These are phyloP conservation scores for Penicillium samsonianum DNA, from an alignment of 495 filamentous ascomycete species.

Conservation along the genomic window DNA sequence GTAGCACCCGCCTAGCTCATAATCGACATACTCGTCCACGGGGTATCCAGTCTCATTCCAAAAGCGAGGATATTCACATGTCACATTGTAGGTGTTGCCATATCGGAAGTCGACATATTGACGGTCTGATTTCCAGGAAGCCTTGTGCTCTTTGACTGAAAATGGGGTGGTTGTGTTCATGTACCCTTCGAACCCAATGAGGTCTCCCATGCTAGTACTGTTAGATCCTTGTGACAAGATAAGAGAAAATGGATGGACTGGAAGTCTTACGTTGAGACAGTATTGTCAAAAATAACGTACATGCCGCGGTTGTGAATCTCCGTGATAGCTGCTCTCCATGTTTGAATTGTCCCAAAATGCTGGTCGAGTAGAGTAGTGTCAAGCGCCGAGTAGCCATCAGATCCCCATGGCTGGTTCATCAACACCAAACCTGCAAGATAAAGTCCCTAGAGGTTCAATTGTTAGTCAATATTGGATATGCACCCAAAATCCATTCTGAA, in stretches of 20 bases:
- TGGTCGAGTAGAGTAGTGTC: constrained; percentile 71
- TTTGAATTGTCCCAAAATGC: constrained; percentile 64
- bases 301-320: constrained; percentile 67
- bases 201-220: constrained; percentile 58
- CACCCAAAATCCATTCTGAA: neutral
- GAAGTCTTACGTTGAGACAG: constrained; percentile 62
- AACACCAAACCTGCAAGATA: constrained; percentile 69
- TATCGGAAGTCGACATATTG: constrained; percentile 66
- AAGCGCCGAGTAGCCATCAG: constrained; percentile 67
- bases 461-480: constrained; percentile 6
- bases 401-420: constrained; percentile 72
- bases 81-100: constrained; percentile 56
- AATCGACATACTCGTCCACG: constrained; percentile 46
- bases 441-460: constrained; percentile 48
- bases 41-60: constrained; percentile 64
- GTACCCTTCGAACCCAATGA: constrained; percentile 68
- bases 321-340: constrained; percentile 63
- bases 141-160: constrained; percentile 54
- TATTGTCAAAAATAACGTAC: constrained; percentile 75
- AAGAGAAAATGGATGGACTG: neutral
- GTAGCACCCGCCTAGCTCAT: constrained; percentile 59
- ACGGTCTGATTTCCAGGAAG: constrained; percentile 58
- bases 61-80: constrained; percentile 65
- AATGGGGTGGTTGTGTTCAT: constrained; percentile 68
- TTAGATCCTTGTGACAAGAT: neutral